Percentiles rank a stretch among this genome's conserved stretches.
Conservation (phyloP, 495 filamentous ascomycete species). For the Penicillium herquei region DNA sequence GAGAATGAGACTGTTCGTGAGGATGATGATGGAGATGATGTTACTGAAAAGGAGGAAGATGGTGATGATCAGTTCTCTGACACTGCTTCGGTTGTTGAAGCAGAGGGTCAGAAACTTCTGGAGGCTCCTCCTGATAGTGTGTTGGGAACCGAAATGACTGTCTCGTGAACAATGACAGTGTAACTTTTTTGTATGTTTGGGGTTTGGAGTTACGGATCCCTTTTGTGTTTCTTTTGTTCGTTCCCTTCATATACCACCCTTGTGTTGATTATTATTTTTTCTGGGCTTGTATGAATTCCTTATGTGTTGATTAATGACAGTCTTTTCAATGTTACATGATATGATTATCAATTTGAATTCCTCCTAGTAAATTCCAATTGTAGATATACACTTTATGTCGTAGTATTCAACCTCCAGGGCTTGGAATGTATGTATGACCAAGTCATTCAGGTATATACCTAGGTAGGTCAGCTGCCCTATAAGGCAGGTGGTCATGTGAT, state of each 20-base stretch:
- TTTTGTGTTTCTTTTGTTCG: conserved; percentile 11
- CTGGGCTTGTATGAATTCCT: conserved; percentile 24
- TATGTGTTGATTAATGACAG: conserved; percentile 16
- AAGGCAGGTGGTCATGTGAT: conserved; percentile 18
- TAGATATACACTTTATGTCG: neutral
- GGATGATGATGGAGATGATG: conserved; percentile 7
- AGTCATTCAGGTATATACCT: neutral
- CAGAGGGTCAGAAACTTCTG: conserved; percentile 27
- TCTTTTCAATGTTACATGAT: neutral
- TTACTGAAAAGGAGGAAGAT: conserved; percentile 4
- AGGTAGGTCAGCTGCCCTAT: conserved; percentile 13
- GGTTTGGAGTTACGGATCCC: conserved; percentile 4
- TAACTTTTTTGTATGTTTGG: neutral
- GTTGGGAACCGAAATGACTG: conserved; percentile 43
- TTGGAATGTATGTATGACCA: neutral
- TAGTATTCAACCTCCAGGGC: neutral
- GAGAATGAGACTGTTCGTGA: conserved; percentile 18
- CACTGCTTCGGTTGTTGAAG: conserved; percentile 31
- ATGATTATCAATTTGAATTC: neutral
- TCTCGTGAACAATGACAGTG: conserved; percentile 16
- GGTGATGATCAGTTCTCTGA: conserved; percentile 21
- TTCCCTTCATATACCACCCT: conserved; percentile 31
- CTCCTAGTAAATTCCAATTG: neutral
- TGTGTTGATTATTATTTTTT: conserved; percentile 17
- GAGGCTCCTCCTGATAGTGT: conserved; percentile 44